These are phyloP conservation scores for Mangifera indica DNA, from an alignment of 345 rosid genomes.

Conservation along the genomic window DNA sequence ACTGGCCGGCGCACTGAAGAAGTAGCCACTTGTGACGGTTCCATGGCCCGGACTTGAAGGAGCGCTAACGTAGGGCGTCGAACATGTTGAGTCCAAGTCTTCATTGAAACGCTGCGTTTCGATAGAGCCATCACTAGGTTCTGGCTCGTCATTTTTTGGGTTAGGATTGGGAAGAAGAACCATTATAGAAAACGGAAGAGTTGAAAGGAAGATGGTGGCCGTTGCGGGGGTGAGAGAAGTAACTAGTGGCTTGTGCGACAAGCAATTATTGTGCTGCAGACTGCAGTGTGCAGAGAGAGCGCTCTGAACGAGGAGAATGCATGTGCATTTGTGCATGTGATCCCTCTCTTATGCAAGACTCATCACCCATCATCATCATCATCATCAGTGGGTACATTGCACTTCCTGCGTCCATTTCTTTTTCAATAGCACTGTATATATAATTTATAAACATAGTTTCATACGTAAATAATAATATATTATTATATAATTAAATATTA, in stretches of 20 bases:
- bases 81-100: slow-evolving; percentile 40
- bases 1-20: slow-evolving; percentile 37
- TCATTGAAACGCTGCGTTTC: slow-evolving; percentile 31
- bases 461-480: too few relatives aligned
- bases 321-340: slow-evolving; percentile 11
- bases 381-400: neutral
- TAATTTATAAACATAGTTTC: too few relatives aligned
- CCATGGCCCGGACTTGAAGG: slow-evolving; percentile 51
- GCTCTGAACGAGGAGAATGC: slow-evolving; percentile 25
- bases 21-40: slow-evolving; percentile 18
- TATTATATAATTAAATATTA: too few relatives aligned
- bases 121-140: neutral
- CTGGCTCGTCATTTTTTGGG: neutral
- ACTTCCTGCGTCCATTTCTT: slow-evolving; percentile 13
- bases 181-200: neutral
- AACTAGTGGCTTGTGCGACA: slow-evolving; percentile 22
- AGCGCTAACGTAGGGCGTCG: slow-evolving; percentile 54
- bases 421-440: too few relatives aligned
- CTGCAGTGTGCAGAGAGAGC: slow-evolving; percentile 12
- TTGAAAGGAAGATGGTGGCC: neutral
- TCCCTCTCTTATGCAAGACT: too few relatives aligned
- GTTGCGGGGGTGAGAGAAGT: neutral
- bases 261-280: slow-evolving; percentile 16
- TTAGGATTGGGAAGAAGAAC: neutral
- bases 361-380: too few relatives aligned